A percentile compares a stretch with the other conserved stretches of the same genome.
phyloP scores from a whole-genome alignment of 2,329 filamentous ascomycete genomes.

The Verticillium klebahnii region DNA sequence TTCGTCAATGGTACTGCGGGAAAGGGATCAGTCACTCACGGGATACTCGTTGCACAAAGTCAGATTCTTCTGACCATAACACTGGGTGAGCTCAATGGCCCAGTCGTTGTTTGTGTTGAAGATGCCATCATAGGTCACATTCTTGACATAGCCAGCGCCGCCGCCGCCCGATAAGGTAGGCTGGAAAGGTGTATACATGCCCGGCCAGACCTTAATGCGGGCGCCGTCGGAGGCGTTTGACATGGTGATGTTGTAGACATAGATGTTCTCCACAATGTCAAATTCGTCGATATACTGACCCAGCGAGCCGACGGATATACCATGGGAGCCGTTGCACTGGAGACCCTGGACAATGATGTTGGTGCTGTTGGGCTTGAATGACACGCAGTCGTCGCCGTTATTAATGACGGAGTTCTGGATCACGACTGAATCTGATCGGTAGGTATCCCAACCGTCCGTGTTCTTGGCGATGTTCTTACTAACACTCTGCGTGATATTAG shows the following conservation, averaged over 20 bases:
- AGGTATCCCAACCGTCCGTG: conserved; percentile 62
- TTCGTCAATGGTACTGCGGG: background rate
- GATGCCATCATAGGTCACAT: conserved; percentile 64
- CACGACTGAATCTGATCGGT: conserved; percentile 55
- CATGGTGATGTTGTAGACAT: conserved; percentile 57
- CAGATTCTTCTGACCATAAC: conserved; percentile 4
- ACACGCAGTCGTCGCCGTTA: conserved; percentile 67
- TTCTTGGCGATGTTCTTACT: conserved; percentile 39
- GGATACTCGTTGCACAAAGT: conserved; percentile 12
- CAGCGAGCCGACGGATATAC: conserved; percentile 67
- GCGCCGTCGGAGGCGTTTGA: conserved; percentile 59
- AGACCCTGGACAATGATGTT: conserved; percentile 65
- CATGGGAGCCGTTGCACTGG: conserved; percentile 64
- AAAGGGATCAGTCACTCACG: background rate
- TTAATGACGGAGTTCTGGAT: conserved; percentile 63
- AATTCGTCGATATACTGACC: conserved; percentile 61
- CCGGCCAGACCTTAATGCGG: conserved; percentile 72
- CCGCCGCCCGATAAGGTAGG: conserved; percentile 56
- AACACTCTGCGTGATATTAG: background rate
- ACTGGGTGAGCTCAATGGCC: conserved; percentile 21
- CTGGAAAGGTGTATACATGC: conserved; percentile 36
- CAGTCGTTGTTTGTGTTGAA: conserved; percentile 54
- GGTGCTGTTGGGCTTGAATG: conserved; percentile 70
- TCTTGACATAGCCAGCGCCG: conserved; percentile 52
- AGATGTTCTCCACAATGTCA: conserved; percentile 66